Percentiles rank a stretch among this genome's conserved stretches.
Evolutionary conservation across 2,329 filamentous ascomycete genomes (phyloP).

Genomic region (Fusarium proliferatum): DNA sequence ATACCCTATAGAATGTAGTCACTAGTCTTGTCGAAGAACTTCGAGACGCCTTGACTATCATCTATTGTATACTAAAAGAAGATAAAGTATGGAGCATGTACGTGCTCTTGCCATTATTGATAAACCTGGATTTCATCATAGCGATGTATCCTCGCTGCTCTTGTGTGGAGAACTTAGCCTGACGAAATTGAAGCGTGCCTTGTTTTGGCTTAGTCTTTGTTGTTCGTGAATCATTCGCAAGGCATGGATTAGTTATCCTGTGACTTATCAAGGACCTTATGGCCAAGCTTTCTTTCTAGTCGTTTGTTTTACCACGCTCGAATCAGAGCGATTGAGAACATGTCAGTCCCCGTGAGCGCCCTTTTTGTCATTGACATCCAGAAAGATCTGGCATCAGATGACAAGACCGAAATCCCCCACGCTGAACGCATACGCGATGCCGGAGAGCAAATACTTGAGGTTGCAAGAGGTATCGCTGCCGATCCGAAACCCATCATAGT

Average conservation of each 20-base stretch:
- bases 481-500: slow-evolving; percentile 2
- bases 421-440: slow-evolving; percentile 6
- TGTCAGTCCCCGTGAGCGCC: neutral
- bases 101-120: neutral
- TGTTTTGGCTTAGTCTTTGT: slow-evolving; percentile 8
- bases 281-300: neutral
- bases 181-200: neutral
- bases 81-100: neutral
- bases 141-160: neutral
- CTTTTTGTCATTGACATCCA: slow-evolving; percentile 30
- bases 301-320: neutral
- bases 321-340: neutral
- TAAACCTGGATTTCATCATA: neutral
- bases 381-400: slow-evolving; percentile 11
- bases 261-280: neutral
- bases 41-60: slow-evolving; percentile 7
- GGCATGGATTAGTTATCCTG: neutral
- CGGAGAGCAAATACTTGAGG: slow-evolving; percentile 2
- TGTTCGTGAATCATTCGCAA: neutral
- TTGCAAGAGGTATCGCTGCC: neutral
- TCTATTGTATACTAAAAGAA: slow-evolving; percentile 26
- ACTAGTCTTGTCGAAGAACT: slow-evolving; percentile 7
- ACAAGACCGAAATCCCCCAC: slow-evolving; percentile 8
- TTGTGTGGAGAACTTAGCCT: neutral
- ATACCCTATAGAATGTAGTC: slow-evolving; percentile 31